Base-by-base conservation (phyloP, 1,284 basidiomycete species). In the Fomitopsis schrenkii region DNA sequence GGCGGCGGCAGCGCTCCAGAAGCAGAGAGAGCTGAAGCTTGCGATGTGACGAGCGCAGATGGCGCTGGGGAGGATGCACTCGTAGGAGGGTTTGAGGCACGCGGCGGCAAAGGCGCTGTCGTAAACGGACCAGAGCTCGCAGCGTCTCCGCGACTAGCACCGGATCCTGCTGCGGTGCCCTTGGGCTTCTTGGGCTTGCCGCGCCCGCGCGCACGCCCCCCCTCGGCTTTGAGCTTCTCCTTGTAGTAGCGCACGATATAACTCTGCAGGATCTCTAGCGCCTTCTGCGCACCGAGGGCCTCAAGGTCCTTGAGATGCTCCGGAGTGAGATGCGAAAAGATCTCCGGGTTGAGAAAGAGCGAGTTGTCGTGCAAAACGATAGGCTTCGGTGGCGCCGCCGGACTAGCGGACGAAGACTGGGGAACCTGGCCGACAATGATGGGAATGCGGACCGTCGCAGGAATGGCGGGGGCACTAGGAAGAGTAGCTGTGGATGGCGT, bases 231-330 rank as follows among this genome's bases (percentile, higher is more conserved):
- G 64, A 84, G 84, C 65, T 87, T 84, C 74, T 94, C 92, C 76
- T 95, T 95, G 70, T 95, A 78, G 64, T 89, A 92, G 55, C 88
- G 83, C 41, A 95, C 91, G 70, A 96, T 91, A 70, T 94, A 91
- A 1, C 84, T 85, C 67, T 94, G 94, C 55, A 97, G 77, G 26
- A 93, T 88, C 67, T 88, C 85, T 59, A 97, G 76, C 9, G 94
- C 93, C 68, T 91, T 88, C 71, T 91, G 86, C 1, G 93, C 91
- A 3, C 94, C 93, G 69, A 94, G 83, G 45, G 83, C 83, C 73
- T 94, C 91, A 48, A 96, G 79, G 59, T 91, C 87, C 59, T 81
- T 82, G 55, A 97, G 75, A 72, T 91, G 89, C 61, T 88, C 87
- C 38, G 82, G 77, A 1, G 88, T 86, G 10, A 97, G 82, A 63